Evolutionary conservation across 192 early-diverging fungal genomes (phyloP), one percentile per base, ranked within the genome.

Genomic region (Coemansia sp.): DNA sequence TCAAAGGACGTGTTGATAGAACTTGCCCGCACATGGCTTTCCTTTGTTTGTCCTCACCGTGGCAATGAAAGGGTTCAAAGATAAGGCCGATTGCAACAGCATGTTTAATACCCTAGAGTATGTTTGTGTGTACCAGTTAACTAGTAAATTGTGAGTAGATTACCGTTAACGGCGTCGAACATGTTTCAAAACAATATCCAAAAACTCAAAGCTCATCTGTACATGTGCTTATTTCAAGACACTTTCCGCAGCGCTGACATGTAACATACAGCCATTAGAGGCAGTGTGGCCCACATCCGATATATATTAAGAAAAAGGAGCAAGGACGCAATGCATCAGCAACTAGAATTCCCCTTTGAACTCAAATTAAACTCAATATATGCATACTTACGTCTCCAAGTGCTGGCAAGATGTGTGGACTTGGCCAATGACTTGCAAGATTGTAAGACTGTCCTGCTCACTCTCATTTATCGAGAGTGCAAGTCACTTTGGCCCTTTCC

Each of bases 301-400:
- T 36, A 59, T 17, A 60, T 37, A 60, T 60, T 34, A 39, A 10
- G 19, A 36, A 60, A 19, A n/a, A n/a, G 21, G 36, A 2, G 34
- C 2, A 33, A 34, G 16, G 29, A 17, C 16, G 8, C 29, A 56
- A 16, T 14, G 11, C 4, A 17, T 16, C 53, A 31, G 53, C 53
- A 34, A 21, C 17, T 27, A 11, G 19, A 21, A 59, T 39, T 21
- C n/a, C 34, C 59, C 2, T 24, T 39, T 9, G 8, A 10, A 14
- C n/a, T 24, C 35, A 60, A 37, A 60, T 39, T 60, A 19, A 39
- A 24, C 35, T 37, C 19, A 65, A 71, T 71, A 37, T 71, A 71
- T 71, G 69, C 63, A 71, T 46, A 27, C 34, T 65, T 40, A 46
- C 54, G 62, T 64, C 11, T n/a, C 46, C 6, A 39, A 14, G 36